Base-by-base conservation (phyloP, 352 stramenopile species). In the Globisporangium orthogonon region DNA sequence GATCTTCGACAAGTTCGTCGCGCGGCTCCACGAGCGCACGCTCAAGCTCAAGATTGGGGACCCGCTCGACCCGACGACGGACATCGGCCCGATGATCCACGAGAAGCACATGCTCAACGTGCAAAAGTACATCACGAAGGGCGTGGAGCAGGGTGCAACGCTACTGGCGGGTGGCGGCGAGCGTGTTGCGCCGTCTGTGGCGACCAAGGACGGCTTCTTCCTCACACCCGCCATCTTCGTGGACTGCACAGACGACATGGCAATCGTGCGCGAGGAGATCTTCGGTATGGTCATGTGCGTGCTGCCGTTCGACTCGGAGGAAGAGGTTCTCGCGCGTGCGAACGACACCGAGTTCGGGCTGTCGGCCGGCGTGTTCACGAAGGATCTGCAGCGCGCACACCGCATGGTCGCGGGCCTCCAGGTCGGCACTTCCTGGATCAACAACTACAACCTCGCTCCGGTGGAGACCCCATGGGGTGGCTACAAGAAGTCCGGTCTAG, bases 181-280 rank as follows among this genome's bases (percentile, higher is more conserved):
- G 58, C 73, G 80, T 4, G 61, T 87, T 33, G 67, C 69, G 53
- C 83, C 78, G 30, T 73, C 69, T 2, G 52, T 69, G 6, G 69
- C 45, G 4, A 67, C 74, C 31, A 70, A 76, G 47, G 63, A 88
- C n/a, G 91, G 91, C 5, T 95, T 82, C 61, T 98, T 95, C 71
- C 60, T 97, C 30, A 74, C 81, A 50, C 91, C 91, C 0, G 91
- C 91, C 54, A 95, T 98, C 56, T 92, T 98, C 52, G 84, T 89
- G 18, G 80, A 96, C 71, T 87, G 72, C 59, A 78, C 58, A 5
- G 87, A 96, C 61, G 76, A 95, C 48, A 97, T 97, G 89, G 62
- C 72, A 7, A 95, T 97, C 52, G 82, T 91, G 14, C 70, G 62
- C 7, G 81, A 94, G 53, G 83, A 94, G 61, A 89, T 94, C 47